These are phyloP conservation scores for Collybia mongolica DNA, from an alignment of 768 basidiomycete species.

Conservation along the genomic window DNA sequence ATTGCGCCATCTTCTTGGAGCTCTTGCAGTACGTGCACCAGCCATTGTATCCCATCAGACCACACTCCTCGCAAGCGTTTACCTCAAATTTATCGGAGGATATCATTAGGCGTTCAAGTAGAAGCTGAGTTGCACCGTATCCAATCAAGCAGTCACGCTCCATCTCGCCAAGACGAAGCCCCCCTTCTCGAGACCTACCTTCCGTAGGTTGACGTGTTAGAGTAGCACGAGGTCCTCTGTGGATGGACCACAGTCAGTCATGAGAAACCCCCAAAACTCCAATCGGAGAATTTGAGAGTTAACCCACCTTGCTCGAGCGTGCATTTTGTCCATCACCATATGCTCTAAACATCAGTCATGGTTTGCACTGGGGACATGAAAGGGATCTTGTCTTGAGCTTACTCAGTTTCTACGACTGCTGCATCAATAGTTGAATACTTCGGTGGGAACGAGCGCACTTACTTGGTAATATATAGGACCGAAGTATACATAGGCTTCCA, in stretches of 20 bases:
- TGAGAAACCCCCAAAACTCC: not conserved
- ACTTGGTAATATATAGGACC: slow-evolving; percentile 99
- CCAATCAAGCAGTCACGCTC: slow-evolving; percentile 98
- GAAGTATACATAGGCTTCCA: slow-evolving; percentile 98
- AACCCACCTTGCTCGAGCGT: slow-evolving; percentile 87
- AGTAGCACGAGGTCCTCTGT: slow-evolving; percentile 92
- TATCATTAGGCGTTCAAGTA: slow-evolving; percentile 98
- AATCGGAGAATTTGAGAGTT: slow-evolving; percentile 5
- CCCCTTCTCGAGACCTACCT: slow-evolving; percentile 96
- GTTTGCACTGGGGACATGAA: slow-evolving; percentile 2
- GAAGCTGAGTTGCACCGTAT: slow-evolving; percentile 95
- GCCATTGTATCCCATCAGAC: slow-evolving; percentile 90
- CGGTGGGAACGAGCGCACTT: slow-evolving; percentile 16
- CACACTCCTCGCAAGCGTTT: slow-evolving; percentile 92
- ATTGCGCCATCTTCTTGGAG: slow-evolving; percentile 92
- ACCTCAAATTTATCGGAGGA: slow-evolving; percentile 98
- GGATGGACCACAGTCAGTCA: slow-evolving; percentile 7
- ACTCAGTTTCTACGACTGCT: slow-evolving; percentile 82
- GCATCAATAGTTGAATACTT: slow-evolving; percentile 7
- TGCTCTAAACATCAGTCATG: slow-evolving; percentile 56
- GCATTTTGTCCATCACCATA: slow-evolving; percentile 99
- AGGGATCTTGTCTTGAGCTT: slow-evolving; percentile 26
- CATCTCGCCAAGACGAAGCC: slow-evolving; percentile 97
- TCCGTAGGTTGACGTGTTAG: slow-evolving; percentile 98
- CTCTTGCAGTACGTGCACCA: slow-evolving; percentile 99